Evolutionary conservation across 768 basidiomycete genomes (phyloP).

Genomic region (Collybia mongolica): DNA sequence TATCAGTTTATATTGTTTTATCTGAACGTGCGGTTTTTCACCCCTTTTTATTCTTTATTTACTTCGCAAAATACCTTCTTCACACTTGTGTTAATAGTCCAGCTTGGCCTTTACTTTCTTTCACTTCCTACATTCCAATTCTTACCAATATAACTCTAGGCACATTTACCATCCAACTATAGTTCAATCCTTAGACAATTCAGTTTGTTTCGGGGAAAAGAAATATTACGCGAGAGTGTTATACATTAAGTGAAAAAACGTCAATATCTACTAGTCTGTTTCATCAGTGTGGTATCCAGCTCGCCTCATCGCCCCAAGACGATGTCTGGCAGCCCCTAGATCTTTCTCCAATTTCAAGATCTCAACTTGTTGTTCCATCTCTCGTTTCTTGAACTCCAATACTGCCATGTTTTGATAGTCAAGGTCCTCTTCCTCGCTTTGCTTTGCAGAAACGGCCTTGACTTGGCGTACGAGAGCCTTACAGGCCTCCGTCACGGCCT

Average conservation of each 20-base stretch:
- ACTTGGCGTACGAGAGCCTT: conserved; percentile 95
- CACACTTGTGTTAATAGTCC: conserved; percentile 13
- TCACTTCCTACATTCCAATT: background rate
- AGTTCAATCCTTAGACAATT: background rate
- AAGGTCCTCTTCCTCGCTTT: conserved; percentile 75
- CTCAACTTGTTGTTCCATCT: conserved; percentile 99
- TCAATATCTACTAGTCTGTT: conserved; percentile 49
- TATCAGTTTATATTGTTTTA: conserved; percentile 3
- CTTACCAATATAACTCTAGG: background rate
- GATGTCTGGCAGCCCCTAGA: conserved; percentile 80
- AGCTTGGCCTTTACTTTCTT: background rate
- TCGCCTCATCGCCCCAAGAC: conserved; percentile 80
- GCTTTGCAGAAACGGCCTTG: conserved; percentile 88
- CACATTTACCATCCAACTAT: background rate
- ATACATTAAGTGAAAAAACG: conserved; percentile 6
- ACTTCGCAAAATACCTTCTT: conserved; percentile 10
- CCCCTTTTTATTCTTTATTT: conserved; percentile 9
- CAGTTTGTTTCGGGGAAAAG: conserved; percentile 2
- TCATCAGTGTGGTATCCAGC: conserved; percentile 90
- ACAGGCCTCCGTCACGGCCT: conserved; percentile 97
- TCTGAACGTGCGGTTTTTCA: conserved; percentile 7
- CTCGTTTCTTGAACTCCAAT: conserved; percentile 93
- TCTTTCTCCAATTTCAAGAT: conserved; percentile 97
- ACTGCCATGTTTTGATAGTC: conserved; percentile 92
- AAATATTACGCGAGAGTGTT: conserved; percentile 13